These are phyloP conservation scores for Penicillium sp. DNA, from an alignment of 2,329 filamentous ascomycete species.

Conservation along the genomic window DNA sequence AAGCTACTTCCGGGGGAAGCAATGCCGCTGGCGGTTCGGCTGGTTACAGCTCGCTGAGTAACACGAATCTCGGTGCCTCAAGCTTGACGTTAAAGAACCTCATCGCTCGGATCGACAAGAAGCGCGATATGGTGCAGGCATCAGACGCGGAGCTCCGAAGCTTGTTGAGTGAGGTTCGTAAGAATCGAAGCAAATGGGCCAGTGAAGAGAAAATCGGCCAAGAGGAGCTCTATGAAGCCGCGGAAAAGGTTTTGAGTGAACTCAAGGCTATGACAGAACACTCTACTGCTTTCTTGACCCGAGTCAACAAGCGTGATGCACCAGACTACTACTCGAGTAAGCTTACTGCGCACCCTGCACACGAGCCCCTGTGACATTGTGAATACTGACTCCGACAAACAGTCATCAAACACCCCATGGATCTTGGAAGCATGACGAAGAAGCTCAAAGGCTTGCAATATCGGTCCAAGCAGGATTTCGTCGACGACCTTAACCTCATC, in stretches of 20 bases:
- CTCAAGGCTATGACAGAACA: constrained; percentile 97
- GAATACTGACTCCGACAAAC: constrained; percentile 24
- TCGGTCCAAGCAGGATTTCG: constrained; percentile 91
- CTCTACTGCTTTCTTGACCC: constrained; percentile 89
- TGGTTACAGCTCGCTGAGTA: constrained; percentile 86
- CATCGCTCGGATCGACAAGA: constrained; percentile 90
- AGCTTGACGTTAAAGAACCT: constrained; percentile 95
- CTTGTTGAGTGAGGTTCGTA: constrained; percentile 94
- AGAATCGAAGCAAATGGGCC: constrained; percentile 98
- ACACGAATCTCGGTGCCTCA: constrained; percentile 89
- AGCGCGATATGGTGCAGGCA: constrained; percentile 83
- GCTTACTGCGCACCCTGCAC: constrained; percentile 24
- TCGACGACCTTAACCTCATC: constrained; percentile 87
- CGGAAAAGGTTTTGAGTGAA: constrained; percentile 95
- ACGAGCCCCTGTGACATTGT: neutral
- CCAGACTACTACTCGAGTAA: constrained; percentile 91
- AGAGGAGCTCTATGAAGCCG: constrained; percentile 93
- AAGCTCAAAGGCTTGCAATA: constrained; percentile 80
- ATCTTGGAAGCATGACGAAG: constrained; percentile 96
- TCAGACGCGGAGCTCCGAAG: constrained; percentile 90
- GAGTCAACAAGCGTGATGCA: constrained; percentile 95
- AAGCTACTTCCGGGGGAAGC: constrained; percentile 54
- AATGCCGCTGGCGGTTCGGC: constrained; percentile 54
- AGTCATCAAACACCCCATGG: constrained; percentile 97
- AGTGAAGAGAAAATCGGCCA: constrained; percentile 97